Percentiles rank a stretch among this genome's conserved stretches.
phyloP scores from a whole-genome alignment of 2,329 filamentous ascomycete species.

The Madurella mycetomatis region DNA sequence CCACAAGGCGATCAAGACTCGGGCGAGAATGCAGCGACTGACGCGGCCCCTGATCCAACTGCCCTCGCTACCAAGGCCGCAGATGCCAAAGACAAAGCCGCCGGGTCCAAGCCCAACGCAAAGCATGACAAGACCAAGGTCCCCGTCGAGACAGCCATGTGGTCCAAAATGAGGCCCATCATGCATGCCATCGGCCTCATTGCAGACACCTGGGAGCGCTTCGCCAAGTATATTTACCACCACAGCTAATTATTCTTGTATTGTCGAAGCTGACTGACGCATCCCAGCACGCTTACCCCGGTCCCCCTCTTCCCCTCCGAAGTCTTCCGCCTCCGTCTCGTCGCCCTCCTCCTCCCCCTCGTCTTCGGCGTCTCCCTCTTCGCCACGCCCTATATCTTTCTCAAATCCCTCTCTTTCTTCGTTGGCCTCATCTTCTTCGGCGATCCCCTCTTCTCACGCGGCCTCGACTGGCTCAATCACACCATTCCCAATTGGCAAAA shows the following conservation, averaged over 20 bases:
- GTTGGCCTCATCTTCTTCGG: slow-evolving; percentile 76
- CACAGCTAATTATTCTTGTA: background rate
- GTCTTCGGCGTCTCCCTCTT: slow-evolving; percentile 50
- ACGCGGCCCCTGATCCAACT: slow-evolving; percentile 33
- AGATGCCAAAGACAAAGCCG: slow-evolving; percentile 39
- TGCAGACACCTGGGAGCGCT: slow-evolving; percentile 48
- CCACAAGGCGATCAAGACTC: slow-evolving; percentile 58
- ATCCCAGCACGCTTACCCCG: slow-evolving; percentile 53
- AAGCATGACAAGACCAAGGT: slow-evolving; percentile 72
- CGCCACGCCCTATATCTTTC: slow-evolving; percentile 53
- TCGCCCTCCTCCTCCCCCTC: slow-evolving; percentile 47
- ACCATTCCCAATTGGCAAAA: slow-evolving; percentile 69
- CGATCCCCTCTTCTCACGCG: slow-evolving; percentile 64
- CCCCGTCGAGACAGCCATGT: slow-evolving; percentile 71
- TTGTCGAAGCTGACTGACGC: slow-evolving; percentile 3
- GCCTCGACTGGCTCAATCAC: slow-evolving; percentile 55
- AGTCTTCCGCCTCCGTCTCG: slow-evolving; percentile 51
- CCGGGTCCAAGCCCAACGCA: slow-evolving; percentile 44
- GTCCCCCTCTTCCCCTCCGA: slow-evolving; percentile 57
- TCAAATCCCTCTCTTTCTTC: slow-evolving; percentile 62
- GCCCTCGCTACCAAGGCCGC: slow-evolving; percentile 35
- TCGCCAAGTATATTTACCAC: slow-evolving; percentile 37
- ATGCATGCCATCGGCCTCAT: slow-evolving; percentile 56
- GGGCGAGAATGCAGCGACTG: slow-evolving; percentile 36
- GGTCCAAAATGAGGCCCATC: slow-evolving; percentile 67